Base-by-base conservation (phyloP, 768 basidiomycete genomes). In the Floccularia luteovirens region DNA sequence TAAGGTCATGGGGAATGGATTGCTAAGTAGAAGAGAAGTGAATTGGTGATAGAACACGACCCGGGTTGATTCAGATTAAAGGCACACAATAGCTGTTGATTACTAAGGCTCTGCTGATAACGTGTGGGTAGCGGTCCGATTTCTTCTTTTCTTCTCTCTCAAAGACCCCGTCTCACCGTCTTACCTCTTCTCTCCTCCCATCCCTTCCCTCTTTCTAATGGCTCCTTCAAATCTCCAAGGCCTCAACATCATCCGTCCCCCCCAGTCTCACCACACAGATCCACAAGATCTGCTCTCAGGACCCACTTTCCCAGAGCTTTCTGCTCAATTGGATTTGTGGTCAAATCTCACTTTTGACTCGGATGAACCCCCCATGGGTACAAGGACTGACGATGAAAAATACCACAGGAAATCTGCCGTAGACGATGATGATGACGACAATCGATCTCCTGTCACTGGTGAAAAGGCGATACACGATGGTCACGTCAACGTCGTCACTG, bases 321-420 rank as follows among this genome's bases (percentile, higher is more conserved):
- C 70, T 14, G 79, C 85, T 0, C 85, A 86, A 56, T 78, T 88
- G 39, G 81, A 83, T 57, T 67, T 91, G 39, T 91, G 90, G 90
- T 83, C 85, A 11, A 80, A 86, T 59, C 69, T 90, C 41, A 61
- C 78, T 5, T 91, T 91, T 54, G 79, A 88, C 43, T 77, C 76
- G 0, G 85, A 88, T 51, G 88, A 89, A 33, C 68, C 72, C 14
- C 62, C 77, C n/a, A 50, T 69, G 31, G 51, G 47, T 24, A 25
- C 51, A n/a, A 58, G 57, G 30, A 52, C 54, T 42, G 60, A 64
- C 31, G 53, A 60, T 21, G 54, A 59, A 16, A 56, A 64, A 20
- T 67, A 61, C 42, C 62, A 60, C 36, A 56, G 52, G 43, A 60
- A 59, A 36, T 32, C 52, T 19, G 57, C 53, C 14, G 58, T 66